A percentile compares a stretch with the other conserved stretches of the same genome.
phyloP scores from a whole-genome alignment of 2,329 filamentous ascomycete species.

The Periconia sp. region DNA sequence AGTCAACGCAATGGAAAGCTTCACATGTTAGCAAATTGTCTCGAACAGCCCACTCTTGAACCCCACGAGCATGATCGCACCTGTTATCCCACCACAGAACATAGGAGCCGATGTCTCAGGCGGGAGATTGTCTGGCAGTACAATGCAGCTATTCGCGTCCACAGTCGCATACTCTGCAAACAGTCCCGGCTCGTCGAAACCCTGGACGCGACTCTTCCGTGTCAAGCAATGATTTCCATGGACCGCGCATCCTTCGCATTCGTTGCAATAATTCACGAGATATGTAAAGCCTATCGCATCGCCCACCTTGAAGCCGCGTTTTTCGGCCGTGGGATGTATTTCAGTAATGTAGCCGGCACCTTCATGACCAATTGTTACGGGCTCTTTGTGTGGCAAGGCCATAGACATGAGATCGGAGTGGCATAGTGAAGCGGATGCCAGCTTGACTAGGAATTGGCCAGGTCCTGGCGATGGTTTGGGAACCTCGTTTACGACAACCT shows the following conservation, averaged over 20 bases:
- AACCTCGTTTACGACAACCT: slow-evolving; percentile 24
- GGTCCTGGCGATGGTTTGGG: slow-evolving; percentile 13
- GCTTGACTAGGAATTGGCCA: slow-evolving; percentile 21
- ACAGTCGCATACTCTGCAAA: slow-evolving; percentile 55
- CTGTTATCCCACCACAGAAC: slow-evolving; percentile 58
- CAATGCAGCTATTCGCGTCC: slow-evolving; percentile 50
- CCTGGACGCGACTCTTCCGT: slow-evolving; percentile 21
- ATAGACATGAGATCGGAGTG: slow-evolving; percentile 28
- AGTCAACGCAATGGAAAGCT: slow-evolving; percentile 30
- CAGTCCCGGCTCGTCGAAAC: slow-evolving; percentile 48
- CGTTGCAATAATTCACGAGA: slow-evolving; percentile 51
- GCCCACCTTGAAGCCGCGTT: slow-evolving; percentile 48
- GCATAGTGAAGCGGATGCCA: slow-evolving; percentile 24
- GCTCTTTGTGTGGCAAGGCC: slow-evolving; percentile 14
- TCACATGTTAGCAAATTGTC: not conserved
- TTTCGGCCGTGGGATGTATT: slow-evolving; percentile 36
- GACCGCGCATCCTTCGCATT: slow-evolving; percentile 53
- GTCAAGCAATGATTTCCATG: slow-evolving; percentile 47
- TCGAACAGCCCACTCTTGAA: not conserved
- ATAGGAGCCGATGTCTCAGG: slow-evolving; percentile 46
- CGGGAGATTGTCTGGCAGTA: slow-evolving; percentile 43
- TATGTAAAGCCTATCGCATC: slow-evolving; percentile 54
- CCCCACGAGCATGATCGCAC: slow-evolving; percentile 3
- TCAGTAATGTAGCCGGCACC: slow-evolving; percentile 49
- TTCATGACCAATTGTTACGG: slow-evolving; percentile 51